These are phyloP conservation scores for Gomphus sp. DNA, from an alignment of 1,284 basidiomycete genomes.

Conservation along the genomic window DNA sequence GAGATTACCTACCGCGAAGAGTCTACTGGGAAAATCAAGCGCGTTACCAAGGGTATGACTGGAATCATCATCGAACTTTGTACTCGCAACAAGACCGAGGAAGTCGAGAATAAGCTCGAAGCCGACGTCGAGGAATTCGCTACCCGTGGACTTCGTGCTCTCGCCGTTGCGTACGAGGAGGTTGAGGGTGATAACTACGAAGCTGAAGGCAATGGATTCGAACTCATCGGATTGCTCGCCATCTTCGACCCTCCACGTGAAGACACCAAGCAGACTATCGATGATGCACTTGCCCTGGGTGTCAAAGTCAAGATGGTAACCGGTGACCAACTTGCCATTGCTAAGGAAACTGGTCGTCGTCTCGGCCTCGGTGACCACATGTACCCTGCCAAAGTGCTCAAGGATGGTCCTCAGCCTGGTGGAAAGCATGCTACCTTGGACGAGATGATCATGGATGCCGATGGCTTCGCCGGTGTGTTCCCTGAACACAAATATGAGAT, in stretches of 20 bases:
- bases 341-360: conserved; percentile 97
- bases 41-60: conserved; percentile 99
- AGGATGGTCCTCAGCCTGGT: conserved; percentile 78
- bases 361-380: conserved; percentile 95
- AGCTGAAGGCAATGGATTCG: conserved; percentile 89
- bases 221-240: conserved; percentile 93
- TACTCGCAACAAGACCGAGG: conserved; percentile 92
- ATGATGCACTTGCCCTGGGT: conserved; percentile 92
- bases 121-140: conserved; percentile 95
- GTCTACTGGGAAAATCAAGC: conserved; percentile 89
- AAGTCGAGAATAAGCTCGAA: conserved; percentile 86
- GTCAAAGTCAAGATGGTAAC: conserved; percentile 99
- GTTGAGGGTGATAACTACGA: conserved; percentile 75
- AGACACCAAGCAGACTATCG: conserved; percentile 98
- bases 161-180: conserved; percentile 95
- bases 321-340: conserved; percentile 98
- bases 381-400: conserved; percentile 93
- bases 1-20: conserved; percentile 97
- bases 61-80: conserved; percentile 94
- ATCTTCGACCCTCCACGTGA: conserved; percentile 98
- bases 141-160: conserved; percentile 91
- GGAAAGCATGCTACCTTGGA: conserved; percentile 78
- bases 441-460: conserved; percentile 90
- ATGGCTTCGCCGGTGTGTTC: conserved; percentile 94
- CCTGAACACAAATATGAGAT: conserved; percentile 93